Conservation (phyloP, 208 protist species). For the Leishmania tropica region DNA sequence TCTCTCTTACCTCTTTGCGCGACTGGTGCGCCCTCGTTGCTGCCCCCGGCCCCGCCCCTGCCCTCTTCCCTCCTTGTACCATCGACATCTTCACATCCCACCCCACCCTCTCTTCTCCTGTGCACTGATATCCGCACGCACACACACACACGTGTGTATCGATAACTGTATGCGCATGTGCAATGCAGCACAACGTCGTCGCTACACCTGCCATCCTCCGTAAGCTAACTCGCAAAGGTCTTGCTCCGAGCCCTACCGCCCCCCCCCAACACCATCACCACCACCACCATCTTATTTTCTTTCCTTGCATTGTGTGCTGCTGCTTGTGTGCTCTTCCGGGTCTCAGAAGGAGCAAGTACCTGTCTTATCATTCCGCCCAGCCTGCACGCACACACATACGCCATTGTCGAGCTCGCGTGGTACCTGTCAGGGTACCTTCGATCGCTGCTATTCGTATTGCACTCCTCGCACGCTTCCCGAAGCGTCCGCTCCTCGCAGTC, state of each 20-base stretch:
- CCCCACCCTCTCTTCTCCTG: background rate
- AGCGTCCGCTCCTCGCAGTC: background rate
- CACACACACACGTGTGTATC: too few relatives aligned
- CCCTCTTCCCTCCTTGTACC: background rate
- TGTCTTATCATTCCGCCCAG: background rate
- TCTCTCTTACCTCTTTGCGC: background rate
- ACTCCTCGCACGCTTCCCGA: background rate
- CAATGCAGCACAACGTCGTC: background rate
- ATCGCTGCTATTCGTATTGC: too few relatives aligned
- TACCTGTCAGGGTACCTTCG: background rate
- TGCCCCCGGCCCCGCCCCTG: background rate
- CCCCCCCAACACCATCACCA: too few relatives aligned
- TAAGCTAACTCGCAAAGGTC: background rate
- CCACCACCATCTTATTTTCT: background rate
- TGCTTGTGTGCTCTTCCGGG: background rate
- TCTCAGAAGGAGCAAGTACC: background rate
- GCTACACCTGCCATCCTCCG: background rate
- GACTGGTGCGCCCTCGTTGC: background rate
- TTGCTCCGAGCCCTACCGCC: background rate
- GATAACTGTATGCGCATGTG: background rate
- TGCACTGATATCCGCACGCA: background rate
- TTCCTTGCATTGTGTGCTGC: background rate
- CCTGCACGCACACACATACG: background rate
- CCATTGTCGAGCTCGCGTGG: background rate
- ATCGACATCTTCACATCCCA: background rate